Base-by-base conservation (phyloP, 2,329 filamentous ascomycete species). In the Leptographium galeiforme region DNA sequence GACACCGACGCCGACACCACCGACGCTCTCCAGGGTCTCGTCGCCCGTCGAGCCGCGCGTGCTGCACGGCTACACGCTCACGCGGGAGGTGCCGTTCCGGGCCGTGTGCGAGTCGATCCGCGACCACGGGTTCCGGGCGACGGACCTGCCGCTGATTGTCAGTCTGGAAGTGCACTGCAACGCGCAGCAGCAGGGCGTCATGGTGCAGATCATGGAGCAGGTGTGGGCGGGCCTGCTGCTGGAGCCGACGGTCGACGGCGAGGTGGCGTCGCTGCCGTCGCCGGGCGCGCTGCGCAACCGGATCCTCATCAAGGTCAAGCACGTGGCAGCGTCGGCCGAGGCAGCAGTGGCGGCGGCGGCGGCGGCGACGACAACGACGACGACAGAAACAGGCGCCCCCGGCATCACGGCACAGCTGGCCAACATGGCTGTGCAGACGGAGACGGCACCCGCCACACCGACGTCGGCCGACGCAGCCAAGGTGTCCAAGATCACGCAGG, bases 161-260 rank as follows among this genome's bases (percentile, higher is more conserved):
- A 95, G 89, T 63, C 76, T 98, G 36, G 93, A 98, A 67, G 88
- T 97, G 0, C 93, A 97, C 70, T 89, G 89, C 58, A 76, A 75
- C 18, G 69, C 80, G 0, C 77, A 84, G 54, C 93, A 98, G 68
- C 93, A 98, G 66, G 78, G 86, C 58, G 77, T 84, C 55, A 96
- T 97, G 88, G 89, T 95, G 6, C 77, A 86, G 56, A 95, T 97
- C 62, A 96, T 98, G 81, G 77, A 82, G 57, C 80, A 94, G 57
- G 80, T 81, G 32, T 98, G 89, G 88, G 75, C 75, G n/a, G 83
- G 76, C 1, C 73, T 84, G 55, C 72, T 97, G 10, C 72, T 95
- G 2, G 75, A 84, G 1, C 65, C 70, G 25, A 45, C 50, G 25
- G 72, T 69, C 51, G 77, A 64, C 8, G 63, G 66, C 18, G 71